A percentile compares a stretch with the other conserved stretches of the same genome.
Evolutionary conservation across 129 eudicot species (phyloP).

Genomic region (Tagetes erecta): DNA sequence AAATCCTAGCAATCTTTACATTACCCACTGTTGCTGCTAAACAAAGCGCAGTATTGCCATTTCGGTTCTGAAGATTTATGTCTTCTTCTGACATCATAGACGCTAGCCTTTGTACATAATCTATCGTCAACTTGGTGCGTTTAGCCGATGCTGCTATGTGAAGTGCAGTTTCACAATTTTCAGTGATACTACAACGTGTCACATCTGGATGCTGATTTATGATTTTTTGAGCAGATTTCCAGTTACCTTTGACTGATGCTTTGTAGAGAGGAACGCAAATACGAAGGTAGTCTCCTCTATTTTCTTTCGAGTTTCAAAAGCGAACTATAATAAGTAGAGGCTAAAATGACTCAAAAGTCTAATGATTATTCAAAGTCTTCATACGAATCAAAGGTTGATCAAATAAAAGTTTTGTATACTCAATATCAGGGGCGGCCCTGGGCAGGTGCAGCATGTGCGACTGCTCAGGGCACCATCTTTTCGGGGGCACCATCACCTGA

Average conservation of each 20-base stretch:
- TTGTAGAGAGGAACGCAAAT: background rate
- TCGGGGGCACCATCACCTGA: too few species aligned
- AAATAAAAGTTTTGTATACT: too few species aligned
- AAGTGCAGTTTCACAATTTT: conserved; percentile 21
- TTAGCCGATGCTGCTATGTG: conserved; percentile 28
- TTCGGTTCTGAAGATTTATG: background rate
- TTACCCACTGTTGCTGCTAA: conserved; percentile 19
- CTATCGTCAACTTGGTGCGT: background rate
- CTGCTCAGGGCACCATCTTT: too few species aligned
- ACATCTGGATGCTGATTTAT: background rate
- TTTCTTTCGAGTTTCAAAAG: background rate
- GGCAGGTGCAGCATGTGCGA: too few species aligned
- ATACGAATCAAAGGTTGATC: too few species aligned
- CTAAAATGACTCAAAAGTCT: too few species aligned
- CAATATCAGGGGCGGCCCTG: too few species aligned
- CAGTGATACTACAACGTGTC: conserved; percentile 20
- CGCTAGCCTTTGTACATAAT: background rate
- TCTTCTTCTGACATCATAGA: background rate
- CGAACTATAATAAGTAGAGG: too few species aligned
- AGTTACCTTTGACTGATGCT: background rate
- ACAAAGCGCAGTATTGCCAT: conserved; percentile 23
- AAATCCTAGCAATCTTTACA: conserved; percentile 7
- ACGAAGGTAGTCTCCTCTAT: background rate
- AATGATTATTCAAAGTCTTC: too few species aligned
- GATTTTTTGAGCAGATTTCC: background rate